phyloP scores from a whole-genome alignment of 495 filamentous ascomycete species.

The Pseudoneurospora amorphoporcata region DNA sequence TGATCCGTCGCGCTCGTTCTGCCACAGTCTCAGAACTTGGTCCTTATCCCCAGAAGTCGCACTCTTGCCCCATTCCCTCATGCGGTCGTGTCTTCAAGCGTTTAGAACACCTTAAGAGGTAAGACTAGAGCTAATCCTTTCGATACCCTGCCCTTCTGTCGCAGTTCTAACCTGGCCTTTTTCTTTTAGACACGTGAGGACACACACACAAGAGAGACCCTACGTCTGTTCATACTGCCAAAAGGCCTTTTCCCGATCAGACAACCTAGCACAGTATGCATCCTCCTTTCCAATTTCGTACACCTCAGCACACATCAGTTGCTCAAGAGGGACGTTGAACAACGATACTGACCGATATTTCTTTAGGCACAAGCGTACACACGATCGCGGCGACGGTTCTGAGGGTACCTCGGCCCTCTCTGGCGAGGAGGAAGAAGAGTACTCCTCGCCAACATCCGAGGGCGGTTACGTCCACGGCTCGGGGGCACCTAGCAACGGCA shows the following conservation, averaged over 20 bases:
- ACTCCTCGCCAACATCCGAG: constrained; percentile 54
- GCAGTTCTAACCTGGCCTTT: constrained; percentile 47
- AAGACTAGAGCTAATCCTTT: constrained; percentile 44
- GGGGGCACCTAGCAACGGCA: constrained; percentile 29
- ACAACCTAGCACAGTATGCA: constrained; percentile 95
- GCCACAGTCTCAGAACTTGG: constrained; percentile 94
- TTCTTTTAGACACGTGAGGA: constrained; percentile 77
- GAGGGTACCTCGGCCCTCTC: constrained; percentile 55
- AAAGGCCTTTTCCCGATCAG: constrained; percentile 96
- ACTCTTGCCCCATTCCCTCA: constrained; percentile 97
- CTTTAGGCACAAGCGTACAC: constrained; percentile 82
- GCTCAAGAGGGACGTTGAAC: constrained; percentile 3
- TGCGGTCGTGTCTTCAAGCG: constrained; percentile 97
- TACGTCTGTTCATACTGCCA: constrained; percentile 95
- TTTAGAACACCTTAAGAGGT: constrained; percentile 98
- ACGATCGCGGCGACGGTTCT: constrained; percentile 65
- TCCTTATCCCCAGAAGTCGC: constrained; percentile 93
- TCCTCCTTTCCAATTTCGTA: constrained; percentile 17
- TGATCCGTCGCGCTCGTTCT: constrained; percentile 81
- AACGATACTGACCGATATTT: constrained; percentile 10
- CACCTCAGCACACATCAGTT: constrained; percentile 15
- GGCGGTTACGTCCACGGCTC: constrained; percentile 39
- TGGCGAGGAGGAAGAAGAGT: constrained; percentile 72
- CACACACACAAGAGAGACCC: constrained; percentile 97
- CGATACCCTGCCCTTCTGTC: constrained; percentile 22